These are phyloP conservation scores for Debaryomycetaceae sp. DNA, from an alignment of 1,139 yeast genomes.

Conservation along the genomic window DNA sequence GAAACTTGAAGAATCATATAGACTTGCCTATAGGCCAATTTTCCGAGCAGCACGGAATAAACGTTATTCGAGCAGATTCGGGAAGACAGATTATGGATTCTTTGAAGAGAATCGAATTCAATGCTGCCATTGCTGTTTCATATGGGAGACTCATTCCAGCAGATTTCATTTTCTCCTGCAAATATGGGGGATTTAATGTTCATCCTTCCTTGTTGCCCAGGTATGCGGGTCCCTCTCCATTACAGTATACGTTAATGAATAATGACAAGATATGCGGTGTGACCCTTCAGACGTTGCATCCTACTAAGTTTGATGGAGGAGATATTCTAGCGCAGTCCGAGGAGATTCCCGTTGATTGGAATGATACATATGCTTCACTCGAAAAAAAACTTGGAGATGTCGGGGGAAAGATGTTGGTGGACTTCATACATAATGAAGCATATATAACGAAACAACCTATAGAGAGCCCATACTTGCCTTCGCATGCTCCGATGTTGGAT, in stretches of 20 bases:
- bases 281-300: conserved; percentile 86
- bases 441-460: conserved; percentile 24
- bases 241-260: conserved; percentile 74
- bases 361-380: conserved; percentile 45
- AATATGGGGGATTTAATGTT: conserved; percentile 76
- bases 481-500: conserved; percentile 58
- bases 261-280: conserved; percentile 71
- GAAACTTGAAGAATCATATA: conserved; percentile 45
- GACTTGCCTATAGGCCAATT: conserved; percentile 57
- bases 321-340: conserved; percentile 59
- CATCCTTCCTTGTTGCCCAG: conserved; percentile 89
- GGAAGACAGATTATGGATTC: conserved; percentile 46
- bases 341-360: conserved; percentile 29
- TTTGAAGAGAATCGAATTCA: conserved; percentile 28
- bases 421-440: conserved; percentile 35
- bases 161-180: conserved; percentile 43
- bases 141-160: conserved; percentile 80
- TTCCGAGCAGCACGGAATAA: conserved; percentile 31
- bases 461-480: conserved; percentile 28
- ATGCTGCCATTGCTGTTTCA: conserved; percentile 83
- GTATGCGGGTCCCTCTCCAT: conserved; percentile 87
- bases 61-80: conserved; percentile 58
- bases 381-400: conserved; percentile 46
- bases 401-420: conserved; percentile 59
- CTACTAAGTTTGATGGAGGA: conserved; percentile 82